Conservation (phyloP, 139 green algal genomes). For the Coccomyxa sp. region DNA sequence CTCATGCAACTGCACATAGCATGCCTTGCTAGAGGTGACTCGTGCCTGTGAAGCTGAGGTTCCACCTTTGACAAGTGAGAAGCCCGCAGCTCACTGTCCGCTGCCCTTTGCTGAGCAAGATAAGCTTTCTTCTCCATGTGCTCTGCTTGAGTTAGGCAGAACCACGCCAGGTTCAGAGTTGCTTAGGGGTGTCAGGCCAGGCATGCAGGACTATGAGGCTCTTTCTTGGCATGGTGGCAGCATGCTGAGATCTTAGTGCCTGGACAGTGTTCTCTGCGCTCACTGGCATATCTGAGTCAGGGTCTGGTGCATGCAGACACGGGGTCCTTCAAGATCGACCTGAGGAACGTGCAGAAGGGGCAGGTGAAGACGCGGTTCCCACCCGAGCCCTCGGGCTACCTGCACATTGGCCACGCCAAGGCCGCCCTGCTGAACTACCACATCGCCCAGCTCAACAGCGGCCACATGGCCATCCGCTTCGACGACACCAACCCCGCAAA, state of each 20-base stretch:
- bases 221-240: background rate
- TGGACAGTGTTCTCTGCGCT: background rate
- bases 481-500: conserved; percentile 99
- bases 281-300: background rate
- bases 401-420: conserved; percentile 98
- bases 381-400: conserved; percentile 92
- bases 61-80: no score
- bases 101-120: background rate
- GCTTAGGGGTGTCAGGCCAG: background rate
- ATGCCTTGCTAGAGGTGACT: background rate
- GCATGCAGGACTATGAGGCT: background rate
- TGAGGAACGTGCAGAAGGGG: conserved; percentile 72
- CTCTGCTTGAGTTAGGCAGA: background rate
- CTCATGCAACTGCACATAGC: background rate
- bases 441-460: conserved; percentile 90
- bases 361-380: conserved; percentile 97
- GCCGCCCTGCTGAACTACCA: conserved; percentile 84
- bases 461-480: conserved; percentile 87
- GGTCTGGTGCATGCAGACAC: conserved; percentile 25
- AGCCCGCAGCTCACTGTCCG: no score
- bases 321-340: conserved; percentile 84
- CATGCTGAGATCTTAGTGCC: background rate
- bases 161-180: no score
- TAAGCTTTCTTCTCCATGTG: background rate
- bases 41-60: background rate